Base-by-base conservation (phyloP, 495 filamentous ascomycete genomes). In the Clavariopsis aquatica region DNA sequence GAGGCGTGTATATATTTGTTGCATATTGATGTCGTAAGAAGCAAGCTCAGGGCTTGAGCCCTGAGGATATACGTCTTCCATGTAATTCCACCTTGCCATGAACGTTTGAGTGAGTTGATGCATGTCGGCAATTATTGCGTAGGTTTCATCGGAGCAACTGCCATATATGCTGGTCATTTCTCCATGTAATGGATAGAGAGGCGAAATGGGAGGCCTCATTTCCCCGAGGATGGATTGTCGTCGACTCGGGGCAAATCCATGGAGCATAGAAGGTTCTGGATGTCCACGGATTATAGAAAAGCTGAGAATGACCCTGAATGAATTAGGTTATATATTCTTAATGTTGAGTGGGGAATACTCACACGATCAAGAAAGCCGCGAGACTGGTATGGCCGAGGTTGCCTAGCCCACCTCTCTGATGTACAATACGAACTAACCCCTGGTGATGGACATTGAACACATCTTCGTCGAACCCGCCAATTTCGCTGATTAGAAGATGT, bases 71-170 rank as follows among this genome's bases (percentile, higher is more conserved):
- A 29, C 34, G 20, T 45, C 55, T 29, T 57, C 34, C 12, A 57
- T 27, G 43, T 65, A 65, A n/a, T 22, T 62, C 65, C 62, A 69
- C n/a, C 55, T 49, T 9, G 26, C 47, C 1, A 65, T 49, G 36
- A 68, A 68, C 22, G 60, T 60, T 10, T 36, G 65, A 20, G 66
- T 69, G 10, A 69, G 61, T 8, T 69, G 34, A 26, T 65, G 43
- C 66, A 69, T 69, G 51, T 69, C 62, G 56, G 26, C 56, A 24
- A 69, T 23, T 19, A 69, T 65, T 20, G 60, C 55, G 34, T 69
- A 69, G 1, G 61, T 62, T 2, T 15, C 19, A 24, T 64, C 56
- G 6, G 66, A 61, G 52, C 66, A 69, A 20, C 19, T 22, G 15
- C 61, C 61, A 29, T 56, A 65, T 20, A 65, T 12, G 27, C 9